Conservation (phyloP, 306 rosid genomes). For the Medicago lupulina region DNA sequence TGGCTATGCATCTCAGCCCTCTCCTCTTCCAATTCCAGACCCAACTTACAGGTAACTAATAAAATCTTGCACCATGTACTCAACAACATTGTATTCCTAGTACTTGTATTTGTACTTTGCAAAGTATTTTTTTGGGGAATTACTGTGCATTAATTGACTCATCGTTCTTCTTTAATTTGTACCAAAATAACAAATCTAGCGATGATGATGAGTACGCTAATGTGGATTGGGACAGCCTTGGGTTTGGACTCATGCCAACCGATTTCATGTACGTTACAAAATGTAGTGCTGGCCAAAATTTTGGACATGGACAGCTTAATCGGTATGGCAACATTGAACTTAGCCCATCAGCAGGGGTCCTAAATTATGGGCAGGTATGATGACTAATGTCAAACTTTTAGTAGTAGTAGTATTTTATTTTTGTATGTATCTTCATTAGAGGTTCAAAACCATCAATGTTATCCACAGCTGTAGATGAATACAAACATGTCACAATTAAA, state of each 20-base stretch:
- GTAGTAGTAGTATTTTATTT: neutral
- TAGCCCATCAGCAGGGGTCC: slow-evolving; percentile 85
- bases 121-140: neutral
- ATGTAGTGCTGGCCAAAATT: slow-evolving; percentile 52
- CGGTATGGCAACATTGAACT: slow-evolving; percentile 71
- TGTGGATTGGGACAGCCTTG: slow-evolving; percentile 81
- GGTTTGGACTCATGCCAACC: slow-evolving; percentile 73
- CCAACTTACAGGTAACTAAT: slow-evolving; percentile 32
- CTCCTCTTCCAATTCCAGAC: slow-evolving; percentile 26
- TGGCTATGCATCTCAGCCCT: slow-evolving; percentile 43
- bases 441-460: neutral
- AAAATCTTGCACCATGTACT: neutral
- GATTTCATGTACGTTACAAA: slow-evolving; percentile 77
- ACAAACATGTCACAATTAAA: neutral
- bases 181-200: slow-evolving; percentile 13
- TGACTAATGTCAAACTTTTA: neutral
- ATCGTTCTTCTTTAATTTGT: neutral
- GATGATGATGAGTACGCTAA: slow-evolving; percentile 60
- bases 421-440: too few relatives aligned
- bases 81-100: neutral
- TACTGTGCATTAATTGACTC: neutral
- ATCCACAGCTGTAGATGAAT: neutral
- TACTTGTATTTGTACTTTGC: neutral
- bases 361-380: slow-evolving; percentile 86
- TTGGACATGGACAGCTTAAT: slow-evolving; percentile 60